Percentiles rank a stretch among this genome's conserved stretches.
These are phyloP conservation scores for Lablab purpureus DNA, from an alignment of 306 rosid genomes.

Conservation along the genomic window DNA sequence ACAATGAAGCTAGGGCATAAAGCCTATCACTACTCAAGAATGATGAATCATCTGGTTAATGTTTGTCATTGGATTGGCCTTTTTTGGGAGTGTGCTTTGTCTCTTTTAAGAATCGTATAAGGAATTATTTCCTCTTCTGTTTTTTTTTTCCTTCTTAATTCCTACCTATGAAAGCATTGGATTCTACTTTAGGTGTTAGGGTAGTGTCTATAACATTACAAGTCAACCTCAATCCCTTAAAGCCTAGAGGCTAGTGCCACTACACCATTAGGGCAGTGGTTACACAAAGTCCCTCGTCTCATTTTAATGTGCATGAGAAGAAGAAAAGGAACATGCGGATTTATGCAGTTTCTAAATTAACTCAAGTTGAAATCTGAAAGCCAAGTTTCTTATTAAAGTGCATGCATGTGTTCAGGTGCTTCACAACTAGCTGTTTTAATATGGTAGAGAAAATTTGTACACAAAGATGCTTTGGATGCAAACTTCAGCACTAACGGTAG, in stretches of 20 bases:
- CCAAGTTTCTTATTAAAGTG: not conserved
- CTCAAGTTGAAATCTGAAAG: conserved; percentile 30
- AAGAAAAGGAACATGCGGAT: conserved; percentile 3
- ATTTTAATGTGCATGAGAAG: not conserved
- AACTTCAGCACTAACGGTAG: conserved; percentile 30
- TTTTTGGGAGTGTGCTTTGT: conserved; percentile 6
- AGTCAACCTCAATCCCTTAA: conserved; percentile 27
- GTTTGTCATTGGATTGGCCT: conserved; percentile 12
- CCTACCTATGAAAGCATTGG: conserved; percentile 34
- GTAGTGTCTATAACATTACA: conserved; percentile 20
- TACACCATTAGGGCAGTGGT: conserved; percentile 5
- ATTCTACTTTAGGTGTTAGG: conserved; percentile 24
- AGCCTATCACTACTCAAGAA: conserved; percentile 34
- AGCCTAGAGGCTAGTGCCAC: not conserved
- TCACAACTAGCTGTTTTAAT: not conserved
- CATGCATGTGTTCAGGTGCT: not conserved
- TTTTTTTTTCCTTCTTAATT: not conserved
- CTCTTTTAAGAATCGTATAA: conserved; percentile 23
- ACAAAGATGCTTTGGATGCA: conserved; percentile 24
- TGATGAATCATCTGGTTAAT: conserved; percentile 2
- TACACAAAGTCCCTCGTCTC: not conserved
- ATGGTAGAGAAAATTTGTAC: not conserved
- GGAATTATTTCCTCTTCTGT: conserved; percentile 13
- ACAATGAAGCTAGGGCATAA: conserved; percentile 40
- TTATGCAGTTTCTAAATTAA: conserved; percentile 28